phyloP scores from a whole-genome alignment of 139 green algal genomes.

The Picochlorum sp. region DNA sequence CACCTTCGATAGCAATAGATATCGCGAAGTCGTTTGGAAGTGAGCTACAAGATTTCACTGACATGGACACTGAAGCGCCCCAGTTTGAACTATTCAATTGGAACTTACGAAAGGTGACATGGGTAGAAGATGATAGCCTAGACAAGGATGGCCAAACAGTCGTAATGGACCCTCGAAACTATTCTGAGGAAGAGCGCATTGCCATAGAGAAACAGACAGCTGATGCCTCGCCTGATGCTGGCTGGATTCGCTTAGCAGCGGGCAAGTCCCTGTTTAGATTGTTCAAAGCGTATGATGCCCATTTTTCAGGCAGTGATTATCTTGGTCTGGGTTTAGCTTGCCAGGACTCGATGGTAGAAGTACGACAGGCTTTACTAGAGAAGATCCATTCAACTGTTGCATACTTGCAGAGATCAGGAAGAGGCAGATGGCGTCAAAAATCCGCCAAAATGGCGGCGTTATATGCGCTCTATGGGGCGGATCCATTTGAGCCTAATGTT shows the following conservation, averaged over 20 bases:
- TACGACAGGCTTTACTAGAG: conserved; percentile 31
- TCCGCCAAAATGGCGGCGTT: conserved; percentile 56
- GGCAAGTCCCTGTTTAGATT: conserved; percentile 46
- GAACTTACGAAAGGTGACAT: not conserved
- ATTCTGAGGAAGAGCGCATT: not conserved
- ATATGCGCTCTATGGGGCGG: conserved; percentile 43
- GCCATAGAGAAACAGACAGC: conserved; percentile 6
- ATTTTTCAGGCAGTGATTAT: conserved; percentile 27
- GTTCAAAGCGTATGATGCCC: conserved; percentile 36
- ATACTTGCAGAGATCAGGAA: not conserved
- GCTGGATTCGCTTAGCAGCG: conserved; percentile 38
- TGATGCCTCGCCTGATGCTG: conserved; percentile 16
- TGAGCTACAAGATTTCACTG: conserved; percentile 21
- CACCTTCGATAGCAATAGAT: conserved; percentile 8
- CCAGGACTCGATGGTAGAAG: conserved; percentile 43
- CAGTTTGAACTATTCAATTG: conserved; percentile 13
- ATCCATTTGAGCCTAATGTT: conserved; percentile 28
- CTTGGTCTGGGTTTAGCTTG: conserved; percentile 37
- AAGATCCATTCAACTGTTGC: conserved; percentile 31
- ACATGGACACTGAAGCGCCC: conserved; percentile 7
- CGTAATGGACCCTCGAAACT: not conserved
- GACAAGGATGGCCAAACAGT: not conserved
- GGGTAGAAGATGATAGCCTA: not conserved
- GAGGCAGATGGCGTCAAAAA: conserved; percentile 3
- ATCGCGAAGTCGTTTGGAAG: conserved; percentile 1